These are phyloP conservation scores for Xylaria palmicola DNA, from an alignment of 495 filamentous ascomycete species.

Conservation along the genomic window DNA sequence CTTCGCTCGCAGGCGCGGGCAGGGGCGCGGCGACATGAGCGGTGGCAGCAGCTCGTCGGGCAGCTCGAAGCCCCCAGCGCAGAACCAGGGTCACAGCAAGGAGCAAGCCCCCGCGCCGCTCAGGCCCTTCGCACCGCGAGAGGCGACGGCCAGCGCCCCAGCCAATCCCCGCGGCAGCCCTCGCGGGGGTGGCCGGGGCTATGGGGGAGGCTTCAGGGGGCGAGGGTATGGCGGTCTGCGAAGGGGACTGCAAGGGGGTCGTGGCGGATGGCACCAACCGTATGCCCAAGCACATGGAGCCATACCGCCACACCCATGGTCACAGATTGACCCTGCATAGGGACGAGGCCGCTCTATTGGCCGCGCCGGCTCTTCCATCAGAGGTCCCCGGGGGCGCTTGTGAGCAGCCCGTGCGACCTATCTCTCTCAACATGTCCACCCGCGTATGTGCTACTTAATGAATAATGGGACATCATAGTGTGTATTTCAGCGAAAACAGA, in stretches of 20 bases:
- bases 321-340: neutral
- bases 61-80: neutral
- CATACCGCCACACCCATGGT: conserved; percentile 1
- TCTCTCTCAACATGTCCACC: no score
- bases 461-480: neutral
- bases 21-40: conserved; percentile 12
- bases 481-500: neutral
- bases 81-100: neutral
- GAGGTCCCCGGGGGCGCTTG: no score
- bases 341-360: neutral
- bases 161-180: conserved; percentile 18
- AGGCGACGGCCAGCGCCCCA: neutral
- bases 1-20: conserved; percentile 30
- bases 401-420: no score
- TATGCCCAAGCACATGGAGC: conserved; percentile 9
- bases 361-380: no score
- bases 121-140: no score
- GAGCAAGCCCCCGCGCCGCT: neutral
- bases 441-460: neutral
- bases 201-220: conserved; percentile 22
- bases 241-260: conserved; percentile 25
- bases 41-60: no score
- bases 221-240: conserved; percentile 23
- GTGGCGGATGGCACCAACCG: conserved; percentile 18
- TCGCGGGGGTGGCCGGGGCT: conserved; percentile 27